Base-by-base conservation (phyloP, 1,139 yeast species). In the Blastobotrys indianensis region DNA sequence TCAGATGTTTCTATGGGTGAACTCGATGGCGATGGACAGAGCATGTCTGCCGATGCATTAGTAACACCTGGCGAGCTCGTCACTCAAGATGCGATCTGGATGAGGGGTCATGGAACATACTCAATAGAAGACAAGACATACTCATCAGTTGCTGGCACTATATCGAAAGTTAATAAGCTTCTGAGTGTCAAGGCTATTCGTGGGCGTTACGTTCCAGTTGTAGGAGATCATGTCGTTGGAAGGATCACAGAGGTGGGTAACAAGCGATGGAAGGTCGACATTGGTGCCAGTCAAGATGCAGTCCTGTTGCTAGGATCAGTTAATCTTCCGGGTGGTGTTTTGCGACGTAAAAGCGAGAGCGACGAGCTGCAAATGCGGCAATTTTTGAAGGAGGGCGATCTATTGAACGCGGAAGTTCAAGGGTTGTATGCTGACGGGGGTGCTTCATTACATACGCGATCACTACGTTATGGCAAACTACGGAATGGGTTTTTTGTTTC, bases 21-120 rank as follows among this genome's bases (percentile, higher is more conserved):
- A 7, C 46, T 34, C 25, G 44, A 46, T 17, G 51, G 31, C 13
- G 47, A 67, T 1, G 74, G 39, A 2, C 39, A 25, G 12, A 11
- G 12, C n/a, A 31, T 36, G 36, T 39, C 44, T 15, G 46, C 43
- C 17, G 40, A 45, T 28, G 51, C 48, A 15, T 55, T 82, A 10
- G 95, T 92, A 13, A 87, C 97, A 0, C 99, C 99, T 0, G 99
- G 99, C n/a, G 97, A 94, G 62, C 69, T 90, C 47, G 86, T 94
- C 13, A 92, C 98, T 0, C 94, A 85, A 57, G 98, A 94, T 60
- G 88, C 96, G 6, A 77, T 84, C 4, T 92, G 97, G 97, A 94
- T 94, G 98, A 79, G 95, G 63, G 99, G 98, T 31, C 99, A 94
- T 63, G 98, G 98, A 2, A 94, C 98, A 0, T 92, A 87, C 63